phyloP scores from a whole-genome alignment of 164 flowering plant genomes.

The Nymphaea colorata region DNA sequence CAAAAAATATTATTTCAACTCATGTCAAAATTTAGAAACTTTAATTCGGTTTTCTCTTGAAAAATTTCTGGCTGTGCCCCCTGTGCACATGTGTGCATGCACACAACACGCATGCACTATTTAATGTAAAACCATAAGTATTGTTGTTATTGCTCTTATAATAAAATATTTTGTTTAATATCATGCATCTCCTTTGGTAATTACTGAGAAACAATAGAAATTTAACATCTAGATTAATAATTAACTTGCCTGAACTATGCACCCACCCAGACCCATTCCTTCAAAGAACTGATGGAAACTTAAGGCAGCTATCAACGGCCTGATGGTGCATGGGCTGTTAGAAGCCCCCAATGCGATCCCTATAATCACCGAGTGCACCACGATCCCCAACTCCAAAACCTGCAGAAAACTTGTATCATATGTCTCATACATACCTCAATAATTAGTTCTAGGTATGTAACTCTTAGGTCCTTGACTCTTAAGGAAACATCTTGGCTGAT shows the following conservation, averaged over 20 bases:
- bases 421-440: background rate
- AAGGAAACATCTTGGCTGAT: background rate
- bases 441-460: background rate
- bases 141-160: no score
- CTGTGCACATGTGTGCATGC: no score
- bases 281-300: conserved; percentile 16
- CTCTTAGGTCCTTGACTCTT: background rate
- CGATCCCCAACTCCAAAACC: conserved; percentile 18
- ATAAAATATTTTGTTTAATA: no score
- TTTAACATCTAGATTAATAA: background rate
- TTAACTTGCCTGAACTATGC: conserved; percentile 12
- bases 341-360: conserved; percentile 13
- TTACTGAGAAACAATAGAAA: background rate
- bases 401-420: background rate
- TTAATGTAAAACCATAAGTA: no score
- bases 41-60: no score
- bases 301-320: conserved; percentile 11
- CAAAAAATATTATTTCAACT: no score
- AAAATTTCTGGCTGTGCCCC: no score
- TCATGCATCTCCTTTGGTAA: no score
- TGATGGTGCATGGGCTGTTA: conserved; percentile 5
- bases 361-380: conserved; percentile 14
- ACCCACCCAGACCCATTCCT: conserved; percentile 16
- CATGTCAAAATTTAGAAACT: no score
- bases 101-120: no score